A percentile compares a stretch with the other conserved stretches of the same genome.
Evolutionary conservation across 2,329 filamentous ascomycete species (phyloP).

Genomic region (Colletotrichum kahawae): DNA sequence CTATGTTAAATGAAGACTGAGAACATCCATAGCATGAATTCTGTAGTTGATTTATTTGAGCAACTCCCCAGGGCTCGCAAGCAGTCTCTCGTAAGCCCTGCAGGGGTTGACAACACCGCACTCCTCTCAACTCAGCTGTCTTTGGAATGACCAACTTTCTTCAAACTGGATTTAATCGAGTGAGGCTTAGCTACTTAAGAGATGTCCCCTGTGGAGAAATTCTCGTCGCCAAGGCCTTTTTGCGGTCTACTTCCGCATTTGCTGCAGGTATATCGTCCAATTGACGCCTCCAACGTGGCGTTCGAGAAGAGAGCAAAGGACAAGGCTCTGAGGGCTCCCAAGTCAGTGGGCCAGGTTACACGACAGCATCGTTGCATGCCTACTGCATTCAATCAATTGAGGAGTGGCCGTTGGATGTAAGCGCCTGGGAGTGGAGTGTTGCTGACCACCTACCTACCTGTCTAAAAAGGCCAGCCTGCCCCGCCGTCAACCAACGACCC

Average conservation of each 20-base stretch:
- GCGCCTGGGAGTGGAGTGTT: neutral
- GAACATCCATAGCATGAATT: too few relatives aligned
- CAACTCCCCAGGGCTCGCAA: too few relatives aligned
- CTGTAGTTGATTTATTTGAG: too few relatives aligned
- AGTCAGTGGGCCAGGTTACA: accelerated
- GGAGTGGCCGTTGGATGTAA: neutral
- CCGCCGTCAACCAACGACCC: neutral
- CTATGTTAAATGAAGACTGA: too few relatives aligned
- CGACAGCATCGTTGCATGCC: accelerated
- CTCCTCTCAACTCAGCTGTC: accelerated
- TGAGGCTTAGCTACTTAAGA: neutral
- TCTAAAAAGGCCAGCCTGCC: neutral
- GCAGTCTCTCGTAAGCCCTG: too few relatives aligned
- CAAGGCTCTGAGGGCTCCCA: neutral
- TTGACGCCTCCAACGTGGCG: neutral
- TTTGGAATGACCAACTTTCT: accelerated
- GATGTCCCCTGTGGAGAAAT: accelerated
- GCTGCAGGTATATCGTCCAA: neutral
- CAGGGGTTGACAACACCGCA: too few relatives aligned
- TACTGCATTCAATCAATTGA: neutral
- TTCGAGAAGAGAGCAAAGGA: neutral
- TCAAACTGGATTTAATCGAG: accelerated
- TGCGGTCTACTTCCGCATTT: accelerated
- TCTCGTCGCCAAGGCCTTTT: neutral
- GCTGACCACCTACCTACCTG: neutral